Conservation (phyloP, 495 filamentous ascomycete species). For the Sabuloglossum arenarium region DNA sequence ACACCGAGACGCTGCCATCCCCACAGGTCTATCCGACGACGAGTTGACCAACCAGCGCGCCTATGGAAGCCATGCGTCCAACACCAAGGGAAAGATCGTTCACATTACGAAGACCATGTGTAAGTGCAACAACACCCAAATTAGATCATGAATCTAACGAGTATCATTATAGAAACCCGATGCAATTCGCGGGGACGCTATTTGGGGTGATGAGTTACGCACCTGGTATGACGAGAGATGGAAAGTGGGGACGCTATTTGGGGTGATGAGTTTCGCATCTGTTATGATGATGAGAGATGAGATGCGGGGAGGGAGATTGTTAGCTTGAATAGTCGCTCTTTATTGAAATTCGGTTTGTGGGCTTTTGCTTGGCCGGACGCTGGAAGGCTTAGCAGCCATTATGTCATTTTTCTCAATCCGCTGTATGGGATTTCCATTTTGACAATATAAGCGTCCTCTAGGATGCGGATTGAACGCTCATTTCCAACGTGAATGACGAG, state of each 20-base stretch:
- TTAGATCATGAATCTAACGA: background rate
- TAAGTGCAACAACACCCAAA: background rate
- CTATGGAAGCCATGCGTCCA: conserved; percentile 6
- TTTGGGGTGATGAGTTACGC: background rate
- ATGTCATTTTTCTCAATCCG: background rate
- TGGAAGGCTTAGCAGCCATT: background rate
- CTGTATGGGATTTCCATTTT: background rate
- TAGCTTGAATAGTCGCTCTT: background rate
- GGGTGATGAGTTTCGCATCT: too few species aligned
- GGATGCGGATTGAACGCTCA: background rate
- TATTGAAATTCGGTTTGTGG: background rate
- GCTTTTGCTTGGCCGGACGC: background rate
- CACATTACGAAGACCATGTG: background rate
- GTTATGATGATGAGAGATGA: too few species aligned
- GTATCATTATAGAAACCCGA: background rate
- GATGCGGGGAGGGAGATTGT: too few species aligned
- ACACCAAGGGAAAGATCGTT: conserved; percentile 5
- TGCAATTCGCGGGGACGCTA: background rate
- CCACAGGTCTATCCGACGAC: conserved; percentile 1
- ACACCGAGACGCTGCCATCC: background rate
- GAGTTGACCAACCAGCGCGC: conserved; percentile 5
- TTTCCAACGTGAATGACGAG: background rate
- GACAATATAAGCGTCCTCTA: background rate
- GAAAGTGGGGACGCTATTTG: too few species aligned
- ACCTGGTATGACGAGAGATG: background rate